Evolutionary conservation across 441 rosid species (phyloP), one percentile per base, ranked within the genome.

Genomic region (Melastoma candidum): DNA sequence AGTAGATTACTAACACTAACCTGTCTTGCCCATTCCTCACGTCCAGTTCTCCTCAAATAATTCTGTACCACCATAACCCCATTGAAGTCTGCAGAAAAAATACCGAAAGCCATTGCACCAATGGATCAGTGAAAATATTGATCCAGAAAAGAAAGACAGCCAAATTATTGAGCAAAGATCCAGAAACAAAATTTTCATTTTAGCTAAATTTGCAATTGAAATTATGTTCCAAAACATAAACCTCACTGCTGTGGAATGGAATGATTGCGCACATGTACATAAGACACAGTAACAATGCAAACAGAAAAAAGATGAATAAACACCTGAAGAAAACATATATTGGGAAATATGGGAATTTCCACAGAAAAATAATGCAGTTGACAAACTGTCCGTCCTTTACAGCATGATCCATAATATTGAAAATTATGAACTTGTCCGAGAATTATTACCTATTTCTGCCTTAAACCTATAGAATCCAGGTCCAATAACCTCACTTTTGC

Each of bases 401-500:
- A 29, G 36, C 36, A 29, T 29, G 36, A 29, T 3, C 36, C 36
- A 29, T 29, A 29, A 29, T 7, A 29, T 29, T 29, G 36, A 29
- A 29, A 57, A 63, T 32, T 44, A 56, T 44, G 52, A 25, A 9
- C 57, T 12, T 17, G 47, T 27, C 54, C 64, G 61, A 69, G 57
- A 48, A 36, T 63, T 60, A 52, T 65, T 64, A 93, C 99, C 99
- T 68, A 94, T 94, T 73, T 94, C 99, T 47, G 99, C 99, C 77
- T 94, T 89, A 61, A 94, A 94, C 77, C 99, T 77, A 68, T 84
- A 94, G 80, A 80, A 94, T 48, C 99, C 99, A 63, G 99, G 97
- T 55, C 97, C 99, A 75, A 94, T 94, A 70, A 94, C 99, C 82
- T 94, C 97, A 41, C 99, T 94, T 76, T 94, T 94, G 78, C 97